Evolutionary conservation across 2,329 filamentous ascomycete genomes (phyloP).

Genomic region (Tympanopsis confertula): DNA sequence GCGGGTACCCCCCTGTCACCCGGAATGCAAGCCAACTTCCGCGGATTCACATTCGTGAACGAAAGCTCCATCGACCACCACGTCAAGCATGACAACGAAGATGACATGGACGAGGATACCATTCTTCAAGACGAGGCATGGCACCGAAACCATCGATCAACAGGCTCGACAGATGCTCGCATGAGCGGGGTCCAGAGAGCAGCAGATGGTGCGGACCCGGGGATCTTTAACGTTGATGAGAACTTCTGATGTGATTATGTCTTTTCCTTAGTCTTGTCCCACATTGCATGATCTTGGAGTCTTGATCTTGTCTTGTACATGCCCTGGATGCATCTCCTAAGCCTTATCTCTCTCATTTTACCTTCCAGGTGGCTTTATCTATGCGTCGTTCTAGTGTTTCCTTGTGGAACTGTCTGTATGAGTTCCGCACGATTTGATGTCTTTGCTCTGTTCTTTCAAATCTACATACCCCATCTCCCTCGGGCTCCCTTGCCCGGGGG

Average conservation of each 20-base stretch:
- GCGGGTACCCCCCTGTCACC: slow-evolving; percentile 88
- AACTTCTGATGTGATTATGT: slow-evolving; percentile 30
- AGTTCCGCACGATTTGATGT: no score
- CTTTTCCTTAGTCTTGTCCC: no score
- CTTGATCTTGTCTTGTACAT: no score
- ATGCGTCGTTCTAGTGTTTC: no score
- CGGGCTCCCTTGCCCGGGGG: no score
- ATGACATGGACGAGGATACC: slow-evolving; percentile 36
- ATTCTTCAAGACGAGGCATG: slow-evolving; percentile 43
- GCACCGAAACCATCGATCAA: slow-evolving; percentile 17
- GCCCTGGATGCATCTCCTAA: no score
- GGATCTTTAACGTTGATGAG: slow-evolving; percentile 28
- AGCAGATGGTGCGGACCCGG: slow-evolving; percentile 20
- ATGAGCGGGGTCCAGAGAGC: slow-evolving; percentile 29
- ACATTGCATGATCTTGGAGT: no score
- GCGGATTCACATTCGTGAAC: slow-evolving; percentile 97
- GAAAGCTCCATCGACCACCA: slow-evolving; percentile 88
- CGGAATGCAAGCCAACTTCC: slow-evolving; percentile 94
- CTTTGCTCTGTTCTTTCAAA: no score
- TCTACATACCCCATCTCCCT: no score
- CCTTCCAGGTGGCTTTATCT: no score
- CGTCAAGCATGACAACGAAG: slow-evolving; percentile 39
- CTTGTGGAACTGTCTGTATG: no score
- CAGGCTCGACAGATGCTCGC: slow-evolving; percentile 19
- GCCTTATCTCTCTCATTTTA: no score